These are phyloP conservation scores for Priceomyces haplophilus DNA, from an alignment of 805 yeast genomes.

Conservation along the genomic window DNA sequence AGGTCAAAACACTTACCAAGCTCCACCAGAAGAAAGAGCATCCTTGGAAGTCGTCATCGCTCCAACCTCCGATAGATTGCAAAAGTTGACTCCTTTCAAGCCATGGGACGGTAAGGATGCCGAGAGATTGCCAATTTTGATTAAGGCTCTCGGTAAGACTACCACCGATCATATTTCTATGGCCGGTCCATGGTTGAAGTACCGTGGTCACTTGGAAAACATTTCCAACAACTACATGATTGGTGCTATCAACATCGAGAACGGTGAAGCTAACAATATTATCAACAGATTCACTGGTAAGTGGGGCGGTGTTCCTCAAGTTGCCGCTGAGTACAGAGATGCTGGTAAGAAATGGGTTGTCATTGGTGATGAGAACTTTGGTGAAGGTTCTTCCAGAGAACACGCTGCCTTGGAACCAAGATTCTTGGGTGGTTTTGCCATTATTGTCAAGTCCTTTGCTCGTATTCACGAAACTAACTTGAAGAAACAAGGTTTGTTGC, in stretches of 20 bases:
- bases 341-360: conserved; percentile 94
- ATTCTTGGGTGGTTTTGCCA: conserved; percentile 97
- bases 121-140: conserved; percentile 81
- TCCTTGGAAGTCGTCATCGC: conserved; percentile 70
- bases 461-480: conserved; percentile 99
- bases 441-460: conserved; percentile 96
- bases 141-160: conserved; percentile 95
- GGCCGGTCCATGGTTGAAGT: conserved; percentile 99
- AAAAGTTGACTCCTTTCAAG: conserved; percentile 87
- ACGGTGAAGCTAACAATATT: conserved; percentile 88
- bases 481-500: conserved; percentile 98
- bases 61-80: conserved; percentile 95
- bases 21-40: conserved; percentile 88
- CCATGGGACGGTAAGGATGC: conserved; percentile 98
- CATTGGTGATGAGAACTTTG: conserved; percentile 97
- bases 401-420: conserved; percentile 99
- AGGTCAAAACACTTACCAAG: conserved; percentile 95
- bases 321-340: conserved; percentile 93
- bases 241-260: conserved; percentile 97
- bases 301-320: conserved; percentile 94
- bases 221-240: conserved; percentile 98
- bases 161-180: conserved; percentile 99
- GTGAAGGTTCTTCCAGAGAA: conserved; percentile 99
- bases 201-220: conserved; percentile 99
- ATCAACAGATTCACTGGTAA: conserved; percentile 90